These are phyloP conservation scores for Colletotrichum trifolii DNA, from an alignment of 2,329 filamentous ascomycete genomes.

Conservation along the genomic window DNA sequence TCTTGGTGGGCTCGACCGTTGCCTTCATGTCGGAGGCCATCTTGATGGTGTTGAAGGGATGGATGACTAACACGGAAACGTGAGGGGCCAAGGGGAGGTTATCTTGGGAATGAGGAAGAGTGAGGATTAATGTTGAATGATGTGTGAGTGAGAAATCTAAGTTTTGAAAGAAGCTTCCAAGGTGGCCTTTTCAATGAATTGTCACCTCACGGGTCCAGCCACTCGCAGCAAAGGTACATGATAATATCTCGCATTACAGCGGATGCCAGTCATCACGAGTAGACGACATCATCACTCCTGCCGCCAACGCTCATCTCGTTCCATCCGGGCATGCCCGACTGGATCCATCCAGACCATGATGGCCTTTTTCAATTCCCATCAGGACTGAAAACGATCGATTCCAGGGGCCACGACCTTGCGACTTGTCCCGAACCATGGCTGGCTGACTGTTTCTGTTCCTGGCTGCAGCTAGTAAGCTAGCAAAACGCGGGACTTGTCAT, in stretches of 20 bases:
- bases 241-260: not conserved
- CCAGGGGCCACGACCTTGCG: slow-evolving; percentile 5
- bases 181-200: slow-evolving; percentile 25
- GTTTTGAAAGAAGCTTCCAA: slow-evolving; percentile 14
- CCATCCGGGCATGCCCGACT: slow-evolving; percentile 29
- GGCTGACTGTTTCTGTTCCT: not conserved
- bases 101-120: no score
- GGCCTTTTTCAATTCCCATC: slow-evolving; percentile 8
- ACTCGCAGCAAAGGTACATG: not conserved
- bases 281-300: slow-evolving; percentile 36
- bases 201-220: not conserved
- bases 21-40: slow-evolving; percentile 77
- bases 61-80: not conserved
- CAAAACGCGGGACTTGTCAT: no score
- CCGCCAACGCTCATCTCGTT: slow-evolving; percentile 20
- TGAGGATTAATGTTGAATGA: not conserved
- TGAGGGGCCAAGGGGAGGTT: not conserved
- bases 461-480: no score
- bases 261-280: slow-evolving; percentile 6
- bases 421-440: slow-evolving; percentile 2
- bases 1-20: slow-evolving; percentile 69
- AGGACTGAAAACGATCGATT: slow-evolving; percentile 21
- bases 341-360: not conserved
- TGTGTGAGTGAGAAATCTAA: not conserved
- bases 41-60: slow-evolving; percentile 34